Evolutionary conservation across 257 asterid species (phyloP).

Genomic region (Nicotiana obtusifolia): DNA sequence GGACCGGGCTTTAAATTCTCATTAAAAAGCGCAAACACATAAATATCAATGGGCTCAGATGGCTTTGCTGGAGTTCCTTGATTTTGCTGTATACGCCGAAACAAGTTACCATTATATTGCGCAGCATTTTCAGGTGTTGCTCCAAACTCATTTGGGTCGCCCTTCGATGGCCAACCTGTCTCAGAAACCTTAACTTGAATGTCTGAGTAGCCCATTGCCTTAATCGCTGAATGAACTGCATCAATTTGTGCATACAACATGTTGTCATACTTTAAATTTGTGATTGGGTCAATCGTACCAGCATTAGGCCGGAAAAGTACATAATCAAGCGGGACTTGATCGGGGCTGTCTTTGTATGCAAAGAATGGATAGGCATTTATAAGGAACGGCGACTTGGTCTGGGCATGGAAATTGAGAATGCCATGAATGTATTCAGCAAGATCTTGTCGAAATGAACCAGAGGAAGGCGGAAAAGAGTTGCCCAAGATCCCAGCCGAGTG

Average conservation of each 20-base stretch:
- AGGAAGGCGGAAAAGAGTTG: conserved; percentile 74
- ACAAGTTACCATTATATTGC: conserved; percentile 54
- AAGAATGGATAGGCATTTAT: conserved; percentile 91
- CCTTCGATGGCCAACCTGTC: conserved; percentile 96
- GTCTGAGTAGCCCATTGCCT: conserved; percentile 47
- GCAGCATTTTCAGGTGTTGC: conserved; percentile 74
- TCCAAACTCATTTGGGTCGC: conserved; percentile 64
- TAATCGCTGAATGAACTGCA: conserved; percentile 68
- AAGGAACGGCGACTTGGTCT: conserved; percentile 58
- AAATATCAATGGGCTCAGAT: conserved; percentile 51
- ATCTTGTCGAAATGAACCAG: conserved; percentile 56
- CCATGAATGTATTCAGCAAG: conserved; percentile 34
- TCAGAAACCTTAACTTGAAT: conserved; percentile 64
- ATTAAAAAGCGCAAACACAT: conserved; percentile 81
- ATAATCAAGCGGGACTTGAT: conserved; percentile 44
- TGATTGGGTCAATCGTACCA: conserved; percentile 50
- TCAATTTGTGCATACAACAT: conserved; percentile 91
- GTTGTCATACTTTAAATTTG: conserved; percentile 71
- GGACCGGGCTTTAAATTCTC: conserved; percentile 92
- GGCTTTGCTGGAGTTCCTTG: conserved; percentile 89
- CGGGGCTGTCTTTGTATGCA: conserved; percentile 68
- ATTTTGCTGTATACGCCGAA: conserved; percentile 38
- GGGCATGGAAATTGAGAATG: conserved; percentile 52
- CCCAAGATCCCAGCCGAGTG: conserved; percentile 46
- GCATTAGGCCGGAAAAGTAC: conserved; percentile 71